phyloP scores from a whole-genome alignment of 2,329 filamentous ascomycete species.

The Gnomoniopsis sp. region DNA sequence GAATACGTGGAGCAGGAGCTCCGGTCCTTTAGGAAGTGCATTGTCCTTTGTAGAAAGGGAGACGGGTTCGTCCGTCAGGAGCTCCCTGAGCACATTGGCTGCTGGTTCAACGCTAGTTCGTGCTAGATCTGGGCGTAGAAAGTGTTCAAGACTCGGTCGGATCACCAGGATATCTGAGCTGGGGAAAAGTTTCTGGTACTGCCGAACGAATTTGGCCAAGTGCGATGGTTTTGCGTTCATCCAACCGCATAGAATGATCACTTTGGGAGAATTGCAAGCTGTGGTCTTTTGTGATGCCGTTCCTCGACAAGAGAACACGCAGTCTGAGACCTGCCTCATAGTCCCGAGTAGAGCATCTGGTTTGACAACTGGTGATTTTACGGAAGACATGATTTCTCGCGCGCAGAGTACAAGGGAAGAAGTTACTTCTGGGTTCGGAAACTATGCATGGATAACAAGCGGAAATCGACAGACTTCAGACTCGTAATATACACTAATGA shows the following conservation, averaged over 20 bases:
- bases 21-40: neutral
- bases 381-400: neutral
- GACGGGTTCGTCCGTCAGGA: neutral
- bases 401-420: too few species aligned
- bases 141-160: neutral
- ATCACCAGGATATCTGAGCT: neutral
- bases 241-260: neutral
- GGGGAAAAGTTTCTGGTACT: neutral
- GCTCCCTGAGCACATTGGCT: neutral
- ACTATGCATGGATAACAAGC: too few species aligned
- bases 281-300: neutral
- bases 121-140: neutral
- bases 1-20: neutral
- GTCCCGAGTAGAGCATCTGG: neutral
- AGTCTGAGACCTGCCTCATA: neutral
- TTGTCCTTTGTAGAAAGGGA: neutral
- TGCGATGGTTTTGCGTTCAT: neutral
- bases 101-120: neutral
- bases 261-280: neutral
- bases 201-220: neutral
- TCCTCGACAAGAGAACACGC: neutral
- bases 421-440: too few species aligned
- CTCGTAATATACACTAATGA: too few species aligned
- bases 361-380: neutral
- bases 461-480: too few species aligned